Conservation (phyloP, 2,329 filamentous ascomycete genomes). For the Penicillium concentricum region DNA sequence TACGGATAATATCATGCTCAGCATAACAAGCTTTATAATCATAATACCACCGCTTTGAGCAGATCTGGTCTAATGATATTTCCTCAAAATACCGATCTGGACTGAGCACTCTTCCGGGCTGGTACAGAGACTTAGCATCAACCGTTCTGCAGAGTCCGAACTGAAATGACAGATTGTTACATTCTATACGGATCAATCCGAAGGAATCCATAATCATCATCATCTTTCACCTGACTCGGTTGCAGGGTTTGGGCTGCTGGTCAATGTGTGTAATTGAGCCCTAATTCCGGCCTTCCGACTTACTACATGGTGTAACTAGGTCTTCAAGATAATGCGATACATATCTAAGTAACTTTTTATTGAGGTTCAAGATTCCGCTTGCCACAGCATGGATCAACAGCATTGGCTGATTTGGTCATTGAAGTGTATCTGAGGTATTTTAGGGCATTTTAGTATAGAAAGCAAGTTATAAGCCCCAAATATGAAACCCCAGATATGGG, state of each 20-base stretch:
- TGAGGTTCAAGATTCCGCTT: neutral
- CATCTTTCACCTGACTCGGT: neutral
- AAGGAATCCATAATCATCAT: neutral
- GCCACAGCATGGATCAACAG: neutral
- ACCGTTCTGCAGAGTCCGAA: neutral
- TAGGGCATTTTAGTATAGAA: neutral
- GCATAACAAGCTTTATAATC: neutral
- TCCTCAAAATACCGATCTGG: neutral
- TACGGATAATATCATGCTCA: neutral
- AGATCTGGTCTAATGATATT: neutral
- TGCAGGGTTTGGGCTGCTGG: constrained; percentile 1
- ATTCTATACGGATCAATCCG: neutral
- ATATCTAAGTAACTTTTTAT: neutral
- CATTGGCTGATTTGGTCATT: neutral
- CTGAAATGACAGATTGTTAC: neutral
- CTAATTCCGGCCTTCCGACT: constrained; percentile 7
- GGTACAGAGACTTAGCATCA: constrained; percentile 1
- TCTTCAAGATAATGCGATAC: neutral
- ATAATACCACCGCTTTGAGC: neutral
- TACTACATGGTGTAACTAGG: constrained; percentile 4
- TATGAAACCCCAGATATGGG: neutral
- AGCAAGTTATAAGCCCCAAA: neutral
- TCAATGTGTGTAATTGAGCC: neutral
- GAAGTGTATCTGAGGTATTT: neutral
- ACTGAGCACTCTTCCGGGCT: neutral